These are phyloP conservation scores for Collybiopsis confluens DNA, from an alignment of 768 basidiomycete genomes.

Conservation along the genomic window DNA sequence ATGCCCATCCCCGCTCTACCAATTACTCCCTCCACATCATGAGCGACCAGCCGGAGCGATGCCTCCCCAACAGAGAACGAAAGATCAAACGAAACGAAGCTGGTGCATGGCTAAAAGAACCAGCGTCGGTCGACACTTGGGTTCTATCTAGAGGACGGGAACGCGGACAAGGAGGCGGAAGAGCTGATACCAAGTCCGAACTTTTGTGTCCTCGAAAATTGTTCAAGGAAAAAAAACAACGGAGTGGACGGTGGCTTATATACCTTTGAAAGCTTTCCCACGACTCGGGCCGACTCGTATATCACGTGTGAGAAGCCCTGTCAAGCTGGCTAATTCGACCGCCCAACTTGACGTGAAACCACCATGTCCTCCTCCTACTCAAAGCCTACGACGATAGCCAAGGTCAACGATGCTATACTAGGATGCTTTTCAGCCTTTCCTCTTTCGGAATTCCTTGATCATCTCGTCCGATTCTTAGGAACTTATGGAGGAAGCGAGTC, in stretches of 20 bases:
- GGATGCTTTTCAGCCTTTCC: slow-evolving; percentile 59
- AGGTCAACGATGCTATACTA: slow-evolving; percentile 58
- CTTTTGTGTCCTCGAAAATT: slow-evolving; percentile 83
- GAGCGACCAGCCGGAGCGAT: slow-evolving; percentile 9
- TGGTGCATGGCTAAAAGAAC: neutral
- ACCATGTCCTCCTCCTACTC: slow-evolving; percentile 44
- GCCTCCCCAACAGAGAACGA: neutral
- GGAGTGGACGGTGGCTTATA: slow-evolving; percentile 3
- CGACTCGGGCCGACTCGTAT: neutral
- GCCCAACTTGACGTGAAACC: neutral
- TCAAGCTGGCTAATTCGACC: too few relatives aligned
- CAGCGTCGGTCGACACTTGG: slow-evolving; percentile 28
- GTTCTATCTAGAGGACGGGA: slow-evolving; percentile 80
- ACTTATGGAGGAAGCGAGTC: slow-evolving; percentile 90
- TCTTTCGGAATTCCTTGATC: slow-evolving; percentile 62
- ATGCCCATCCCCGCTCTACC: slow-evolving; percentile 15
- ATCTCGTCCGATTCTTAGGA: slow-evolving; percentile 69
- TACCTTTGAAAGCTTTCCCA: neutral
- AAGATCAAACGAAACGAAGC: neutral
- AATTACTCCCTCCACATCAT: slow-evolving; percentile 18
- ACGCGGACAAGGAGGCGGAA: slow-evolving; percentile 91
- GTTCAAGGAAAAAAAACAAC: slow-evolving; percentile 42
- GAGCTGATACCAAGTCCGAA: slow-evolving; percentile 82
- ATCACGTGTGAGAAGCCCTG: neutral
- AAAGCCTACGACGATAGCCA: slow-evolving; percentile 43